These are phyloP conservation scores for Rhizopogon vinicolor DNA, from an alignment of 768 basidiomycete genomes.

Conservation along the genomic window DNA sequence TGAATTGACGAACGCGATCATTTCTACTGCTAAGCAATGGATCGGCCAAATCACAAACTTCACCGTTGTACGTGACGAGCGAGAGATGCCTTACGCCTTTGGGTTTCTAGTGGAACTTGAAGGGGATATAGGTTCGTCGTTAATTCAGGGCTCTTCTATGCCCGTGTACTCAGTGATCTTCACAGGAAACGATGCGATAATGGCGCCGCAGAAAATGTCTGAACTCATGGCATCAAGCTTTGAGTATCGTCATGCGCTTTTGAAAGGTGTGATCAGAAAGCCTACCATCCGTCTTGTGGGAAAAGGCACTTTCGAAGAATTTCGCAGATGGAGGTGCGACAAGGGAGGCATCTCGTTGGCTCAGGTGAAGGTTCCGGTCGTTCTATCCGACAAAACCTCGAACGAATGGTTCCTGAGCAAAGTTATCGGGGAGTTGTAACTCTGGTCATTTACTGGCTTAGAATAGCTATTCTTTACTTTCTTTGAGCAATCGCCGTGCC, in stretches of 20 bases:
- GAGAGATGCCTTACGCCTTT: constrained; percentile 9
- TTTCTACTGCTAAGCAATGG: constrained; percentile 3
- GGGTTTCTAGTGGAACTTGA: constrained; percentile 5
- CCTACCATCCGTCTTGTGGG: constrained; percentile 8
- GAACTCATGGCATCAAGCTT: neutral
- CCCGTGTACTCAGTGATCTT: neutral
- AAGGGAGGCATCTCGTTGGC: neutral
- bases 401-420: constrained; percentile 16
- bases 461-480: no score
- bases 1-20: constrained; percentile 13
- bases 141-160: neutral
- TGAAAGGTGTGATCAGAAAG: neutral
- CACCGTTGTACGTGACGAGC: constrained; percentile 15
- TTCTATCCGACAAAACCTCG: neutral
- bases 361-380: constrained; percentile 6
- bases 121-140: constrained; percentile 4
- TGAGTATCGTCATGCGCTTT: neutral
- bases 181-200: neutral
- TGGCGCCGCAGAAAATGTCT: neutral
- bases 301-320: constrained; percentile 4
- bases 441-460: no score
- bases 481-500: no score
- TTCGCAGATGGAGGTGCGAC: neutral
- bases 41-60: constrained; percentile 18
- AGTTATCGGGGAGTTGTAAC: constrained; percentile 10